Evolutionary conservation across 306 rosid genomes (phyloP).

Genomic region (Abrus precatorius): DNA sequence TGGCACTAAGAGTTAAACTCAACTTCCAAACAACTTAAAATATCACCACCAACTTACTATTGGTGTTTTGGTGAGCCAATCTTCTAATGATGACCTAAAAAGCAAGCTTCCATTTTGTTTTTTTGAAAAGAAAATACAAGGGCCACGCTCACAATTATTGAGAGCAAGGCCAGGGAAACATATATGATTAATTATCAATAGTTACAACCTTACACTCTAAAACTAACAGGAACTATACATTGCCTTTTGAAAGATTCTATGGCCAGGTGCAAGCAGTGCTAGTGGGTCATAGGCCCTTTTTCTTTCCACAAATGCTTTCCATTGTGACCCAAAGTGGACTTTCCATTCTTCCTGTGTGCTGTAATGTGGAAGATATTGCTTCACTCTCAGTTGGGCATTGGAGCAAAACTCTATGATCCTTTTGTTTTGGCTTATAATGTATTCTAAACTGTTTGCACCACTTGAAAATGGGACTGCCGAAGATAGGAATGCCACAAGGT

Average conservation of each 20-base stretch:
- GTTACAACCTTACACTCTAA: slow-evolving; percentile 34
- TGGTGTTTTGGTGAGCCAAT: slow-evolving; percentile 37
- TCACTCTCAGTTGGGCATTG: slow-evolving; percentile 59
- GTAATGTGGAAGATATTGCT: slow-evolving; percentile 92
- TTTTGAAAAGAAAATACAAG: slow-evolving; percentile 31
- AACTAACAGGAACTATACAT: slow-evolving; percentile 51
- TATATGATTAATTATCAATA: slow-evolving; percentile 27
- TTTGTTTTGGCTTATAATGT: slow-evolving; percentile 71
- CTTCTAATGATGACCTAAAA: slow-evolving; percentile 38
- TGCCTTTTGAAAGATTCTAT: slow-evolving; percentile 84
- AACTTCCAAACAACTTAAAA: slow-evolving; percentile 33
- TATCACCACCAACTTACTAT: slow-evolving; percentile 25
- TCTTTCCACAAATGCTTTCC: slow-evolving; percentile 70
- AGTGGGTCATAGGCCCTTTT: slow-evolving; percentile 86
- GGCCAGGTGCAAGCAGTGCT: slow-evolving; percentile 95
- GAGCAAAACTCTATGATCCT: slow-evolving; percentile 70
- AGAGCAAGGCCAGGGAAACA: slow-evolving; percentile 37
- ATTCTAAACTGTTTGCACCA: slow-evolving; percentile 70
- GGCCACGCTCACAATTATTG: slow-evolving; percentile 41
- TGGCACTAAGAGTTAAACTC: slow-evolving; percentile 25
- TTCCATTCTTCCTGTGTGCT: slow-evolving; percentile 76
- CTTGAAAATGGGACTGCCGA: slow-evolving; percentile 78
- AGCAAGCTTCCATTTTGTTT: slow-evolving; percentile 1
- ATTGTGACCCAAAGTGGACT: slow-evolving; percentile 79
- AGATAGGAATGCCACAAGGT: slow-evolving; percentile 78